Evolutionary conservation across 192 early-diverging fungal genomes (phyloP).

Genomic region (Phlyctochytrium bullatum): DNA sequence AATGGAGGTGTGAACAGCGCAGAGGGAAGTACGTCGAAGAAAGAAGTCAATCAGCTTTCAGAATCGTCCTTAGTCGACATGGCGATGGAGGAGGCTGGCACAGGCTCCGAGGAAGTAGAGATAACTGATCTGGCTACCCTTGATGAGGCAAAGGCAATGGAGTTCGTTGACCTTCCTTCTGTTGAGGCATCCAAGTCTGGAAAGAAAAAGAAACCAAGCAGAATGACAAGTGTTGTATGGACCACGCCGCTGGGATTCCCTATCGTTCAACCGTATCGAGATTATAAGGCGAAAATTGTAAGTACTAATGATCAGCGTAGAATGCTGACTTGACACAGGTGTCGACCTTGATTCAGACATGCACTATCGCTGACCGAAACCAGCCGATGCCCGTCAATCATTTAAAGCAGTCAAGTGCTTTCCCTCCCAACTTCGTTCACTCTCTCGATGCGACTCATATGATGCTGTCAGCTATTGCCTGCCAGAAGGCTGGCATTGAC

Average conservation of each 20-base stretch:
- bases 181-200: slow-evolving; percentile 11
- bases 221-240: slow-evolving; percentile 91
- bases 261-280: slow-evolving; percentile 96
- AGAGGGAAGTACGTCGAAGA: too few species aligned
- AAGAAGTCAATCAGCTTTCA: not conserved
- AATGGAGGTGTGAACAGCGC: not conserved
- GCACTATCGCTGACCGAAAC: slow-evolving; percentile 69
- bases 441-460: slow-evolving; percentile 97
- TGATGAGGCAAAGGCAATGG: slow-evolving; percentile 14
- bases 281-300: slow-evolving; percentile 45
- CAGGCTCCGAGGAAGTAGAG: too few species aligned
- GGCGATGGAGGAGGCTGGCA: slow-evolving; percentile 25
- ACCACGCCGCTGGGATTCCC: slow-evolving; percentile 92
- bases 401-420: slow-evolving; percentile 90
- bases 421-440: slow-evolving; percentile 99
- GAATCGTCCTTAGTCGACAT: slow-evolving; percentile 8
- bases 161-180: slow-evolving; percentile 17
- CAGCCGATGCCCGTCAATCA: slow-evolving; percentile 78
- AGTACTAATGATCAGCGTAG: not conserved
- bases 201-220: slow-evolving; percentile 16
- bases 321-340: slow-evolving; percentile 2
- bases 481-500: slow-evolving; percentile 70
- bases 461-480: slow-evolving; percentile 88
- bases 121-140: not conserved
- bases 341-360: slow-evolving; percentile 79